phyloP scores from a whole-genome alignment of 2,329 filamentous ascomycete genomes.

The Cladophialophora exuberans region DNA sequence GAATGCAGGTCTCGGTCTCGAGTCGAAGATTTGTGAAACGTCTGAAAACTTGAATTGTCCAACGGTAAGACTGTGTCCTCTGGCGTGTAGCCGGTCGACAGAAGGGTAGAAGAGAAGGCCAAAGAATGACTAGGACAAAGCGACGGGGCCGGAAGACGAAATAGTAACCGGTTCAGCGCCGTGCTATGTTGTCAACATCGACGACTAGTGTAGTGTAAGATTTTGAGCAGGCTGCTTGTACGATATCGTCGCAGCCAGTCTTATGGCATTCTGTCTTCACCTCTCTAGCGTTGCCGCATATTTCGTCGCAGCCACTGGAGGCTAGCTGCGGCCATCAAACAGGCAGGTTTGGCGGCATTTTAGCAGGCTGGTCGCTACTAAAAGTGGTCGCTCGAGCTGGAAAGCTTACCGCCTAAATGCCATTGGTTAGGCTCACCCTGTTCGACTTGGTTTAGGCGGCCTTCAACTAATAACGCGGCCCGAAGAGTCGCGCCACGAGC shows the following conservation, averaged over 20 bases:
- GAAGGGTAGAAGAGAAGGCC: not conserved
- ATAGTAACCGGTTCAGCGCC: not conserved
- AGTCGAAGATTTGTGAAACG: constrained; percentile 7
- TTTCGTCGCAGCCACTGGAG: too few species aligned
- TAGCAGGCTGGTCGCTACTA: too few species aligned
- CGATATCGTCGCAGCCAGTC: too few species aligned
- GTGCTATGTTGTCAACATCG: not conserved
- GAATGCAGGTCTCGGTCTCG: not conserved
- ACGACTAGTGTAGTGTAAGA: too few species aligned
- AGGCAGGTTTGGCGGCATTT: not conserved
- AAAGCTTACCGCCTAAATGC: not conserved
- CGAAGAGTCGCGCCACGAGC: not conserved
- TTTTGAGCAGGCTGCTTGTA: too few species aligned
- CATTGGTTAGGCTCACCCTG: not conserved
- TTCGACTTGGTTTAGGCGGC: not conserved
- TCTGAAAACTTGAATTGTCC: not conserved
- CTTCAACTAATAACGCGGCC: not conserved
- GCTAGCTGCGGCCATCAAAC: too few species aligned
- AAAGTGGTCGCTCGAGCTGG: too few species aligned
- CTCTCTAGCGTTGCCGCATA: too few species aligned
- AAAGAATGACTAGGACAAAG: constrained; percentile 10
- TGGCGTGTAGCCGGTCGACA: not conserved
- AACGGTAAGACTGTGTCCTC: not conserved
- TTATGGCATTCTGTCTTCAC: too few species aligned
- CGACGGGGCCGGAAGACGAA: not conserved